A percentile compares a stretch with the other conserved stretches of the same genome.
These are phyloP conservation scores for Fallopia convolvulus DNA, from an alignment of 148 eudicot species.

Conservation along the genomic window DNA sequence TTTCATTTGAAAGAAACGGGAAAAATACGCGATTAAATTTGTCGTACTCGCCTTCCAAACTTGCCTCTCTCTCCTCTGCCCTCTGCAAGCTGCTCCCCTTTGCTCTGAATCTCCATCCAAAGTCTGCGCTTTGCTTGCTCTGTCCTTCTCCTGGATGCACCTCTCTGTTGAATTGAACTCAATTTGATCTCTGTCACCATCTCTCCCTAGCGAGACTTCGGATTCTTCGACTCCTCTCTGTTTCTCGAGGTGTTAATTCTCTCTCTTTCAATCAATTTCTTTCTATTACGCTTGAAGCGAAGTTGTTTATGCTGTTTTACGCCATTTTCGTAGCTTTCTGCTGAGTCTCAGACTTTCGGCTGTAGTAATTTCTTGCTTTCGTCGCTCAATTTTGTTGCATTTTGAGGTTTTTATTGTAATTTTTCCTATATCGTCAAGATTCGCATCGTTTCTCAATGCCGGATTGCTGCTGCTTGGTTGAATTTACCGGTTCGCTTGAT, in stretches of 20 bases:
- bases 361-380: neutral
- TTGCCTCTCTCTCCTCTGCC: neutral
- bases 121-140: neutral
- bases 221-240: neutral
- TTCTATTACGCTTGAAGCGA: neutral
- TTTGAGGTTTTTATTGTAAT: neutral
- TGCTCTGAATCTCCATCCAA: conserved; percentile 1
- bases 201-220: neutral
- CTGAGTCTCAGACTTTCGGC: neutral
- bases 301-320: neutral
- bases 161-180: neutral
- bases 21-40: neutral
- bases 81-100: neutral
- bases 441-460: neutral
- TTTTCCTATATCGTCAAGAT: neutral
- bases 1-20: neutral
- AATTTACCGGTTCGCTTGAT: neutral
- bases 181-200: neutral
- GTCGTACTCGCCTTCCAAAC: conserved; percentile 5
- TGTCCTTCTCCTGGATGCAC: neutral
- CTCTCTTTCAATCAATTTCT: neutral
- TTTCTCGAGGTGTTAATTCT: neutral
- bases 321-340: neutral
- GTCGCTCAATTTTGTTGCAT: neutral
- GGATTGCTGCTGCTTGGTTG: neutral